Evolutionary conservation across 2,329 filamentous ascomycete genomes (phyloP), one percentile per base, ranked within the genome.

Genomic region (Ophiobolus disseminans): DNA sequence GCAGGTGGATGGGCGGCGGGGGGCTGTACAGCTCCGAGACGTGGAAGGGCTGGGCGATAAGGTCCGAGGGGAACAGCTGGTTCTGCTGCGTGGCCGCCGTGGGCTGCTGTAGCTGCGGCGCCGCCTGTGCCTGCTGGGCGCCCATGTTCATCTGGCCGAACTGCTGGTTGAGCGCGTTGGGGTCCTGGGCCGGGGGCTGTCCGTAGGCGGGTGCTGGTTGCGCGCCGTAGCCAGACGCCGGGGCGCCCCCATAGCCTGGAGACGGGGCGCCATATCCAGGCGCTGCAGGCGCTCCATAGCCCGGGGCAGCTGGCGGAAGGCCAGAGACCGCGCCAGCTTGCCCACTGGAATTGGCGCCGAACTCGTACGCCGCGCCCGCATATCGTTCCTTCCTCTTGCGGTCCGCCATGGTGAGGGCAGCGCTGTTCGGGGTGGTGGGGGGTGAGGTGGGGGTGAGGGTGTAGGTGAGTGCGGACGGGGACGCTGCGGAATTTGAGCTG

Each of bases 341-440:
- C 50, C 63, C 83, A 26, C 79, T 82, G 48, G 88, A 86, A 81
- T 97, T 97, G 68, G 89, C 90, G 65, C 93, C 94, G 65, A 97
- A 94, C 50, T 96, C 93, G 75, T 96, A 99, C 36, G 93, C 93
- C 74, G 95, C 89, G 48, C 90, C 90, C 45, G 94, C 94, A 78
- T 97, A 97, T 48, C 89, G 88, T 80, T 91, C 85, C 83, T 96
- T 96, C 85, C 96, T 97, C 80, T 91, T 91, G 46, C 58, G 62
- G 50, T 68, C 66, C 54, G 66, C 66, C 67, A 70, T 72, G 43
- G 56, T 57, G 48, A 54, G 49, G 45, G 58, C 40, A 46, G 62
- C 55, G 40, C 48, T 30, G 28, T 40, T 42, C 45, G 37, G 41
- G 31, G 51, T 39, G 20, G 49, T 43, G 28, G 45, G 35, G 39